These are phyloP conservation scores for Ogataea methanolica DNA, from an alignment of 805 yeast genomes.

Conservation along the genomic window DNA sequence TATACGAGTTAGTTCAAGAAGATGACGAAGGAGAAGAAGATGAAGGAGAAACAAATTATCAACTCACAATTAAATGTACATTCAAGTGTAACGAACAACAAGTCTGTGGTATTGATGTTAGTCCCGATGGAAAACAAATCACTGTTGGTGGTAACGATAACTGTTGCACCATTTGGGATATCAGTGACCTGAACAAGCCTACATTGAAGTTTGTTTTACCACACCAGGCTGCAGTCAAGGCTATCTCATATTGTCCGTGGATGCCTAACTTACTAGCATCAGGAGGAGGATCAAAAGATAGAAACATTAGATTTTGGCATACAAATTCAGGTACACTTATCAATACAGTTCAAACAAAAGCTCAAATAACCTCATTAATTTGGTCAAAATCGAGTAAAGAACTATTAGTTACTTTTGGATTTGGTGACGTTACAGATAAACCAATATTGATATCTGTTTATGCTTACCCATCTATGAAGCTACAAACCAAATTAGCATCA, in stretches of 20 bases:
- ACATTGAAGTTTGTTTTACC: slow-evolving; percentile 42
- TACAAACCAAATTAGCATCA: slow-evolving; percentile 45
- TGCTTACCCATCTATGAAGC: slow-evolving; percentile 60
- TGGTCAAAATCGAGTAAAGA: slow-evolving; percentile 71
- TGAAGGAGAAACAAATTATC: slow-evolving; percentile 2
- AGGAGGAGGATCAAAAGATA: slow-evolving; percentile 85
- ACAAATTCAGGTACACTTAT: slow-evolving; percentile 70
- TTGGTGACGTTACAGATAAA: slow-evolving; percentile 45
- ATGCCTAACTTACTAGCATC: slow-evolving; percentile 73
- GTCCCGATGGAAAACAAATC: slow-evolving; percentile 46
- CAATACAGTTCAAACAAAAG: slow-evolving; percentile 48
- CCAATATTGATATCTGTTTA: slow-evolving; percentile 56
- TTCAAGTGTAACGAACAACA: slow-evolving; percentile 52
- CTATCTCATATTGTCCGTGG: slow-evolving; percentile 91
- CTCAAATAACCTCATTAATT: slow-evolving; percentile 73
- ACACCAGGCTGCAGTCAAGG: slow-evolving; percentile 87
- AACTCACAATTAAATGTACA: slow-evolving; percentile 16
- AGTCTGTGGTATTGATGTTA: slow-evolving; percentile 64
- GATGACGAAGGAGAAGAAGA: slow-evolving; percentile 5
- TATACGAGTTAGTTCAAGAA: slow-evolving; percentile 30
- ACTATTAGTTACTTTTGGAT: slow-evolving; percentile 78
- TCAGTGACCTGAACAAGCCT: slow-evolving; percentile 39
- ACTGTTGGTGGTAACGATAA: slow-evolving; percentile 88
- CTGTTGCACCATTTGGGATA: slow-evolving; percentile 73
- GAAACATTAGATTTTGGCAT: slow-evolving; percentile 85